Percentiles rank a stretch among this genome's conserved stretches.
Evolutionary conservation across 140 eudicot species (phyloP).

Genomic region (Senecio squalidus): DNA sequence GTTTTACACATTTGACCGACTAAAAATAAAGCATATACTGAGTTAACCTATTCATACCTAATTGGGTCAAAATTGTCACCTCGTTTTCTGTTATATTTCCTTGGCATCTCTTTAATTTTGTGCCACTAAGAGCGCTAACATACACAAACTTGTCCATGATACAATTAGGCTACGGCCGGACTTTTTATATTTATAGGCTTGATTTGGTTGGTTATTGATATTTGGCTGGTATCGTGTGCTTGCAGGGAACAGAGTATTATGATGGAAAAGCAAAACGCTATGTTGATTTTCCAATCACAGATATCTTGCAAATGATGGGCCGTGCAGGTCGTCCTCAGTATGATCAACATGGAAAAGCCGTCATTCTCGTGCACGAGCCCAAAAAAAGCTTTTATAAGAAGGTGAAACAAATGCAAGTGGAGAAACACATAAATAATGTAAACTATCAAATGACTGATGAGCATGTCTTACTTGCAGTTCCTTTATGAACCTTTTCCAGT

Average conservation of each 20-base stretch:
- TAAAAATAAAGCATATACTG: background rate
- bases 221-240: constrained; percentile 8
- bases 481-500: constrained; percentile 99
- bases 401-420: constrained; percentile 34
- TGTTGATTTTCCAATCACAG: constrained; percentile 94
- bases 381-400: constrained; percentile 93
- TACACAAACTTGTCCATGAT: background rate
- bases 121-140: background rate
- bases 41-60: too few relatives aligned
- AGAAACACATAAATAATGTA: constrained; percentile 8
- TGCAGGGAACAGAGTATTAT: constrained; percentile 91
- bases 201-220: constrained; percentile 15
- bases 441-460: background rate
- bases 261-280: constrained; percentile 88
- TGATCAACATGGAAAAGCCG: constrained; percentile 97
- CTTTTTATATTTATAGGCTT: background rate
- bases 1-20: too few relatives aligned
- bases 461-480: constrained; percentile 44
- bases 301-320: constrained; percentile 99
- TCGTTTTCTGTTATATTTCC: background rate
- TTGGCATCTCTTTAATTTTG: background rate
- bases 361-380: constrained; percentile 96
- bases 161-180: background rate
- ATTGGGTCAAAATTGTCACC: background rate
- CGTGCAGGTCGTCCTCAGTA: constrained; percentile 97